Evolutionary conservation across 176 grass and related monocot species (phyloP), one percentile per base, ranked within the genome.

Genomic region (maize (Zea mays)): DNA sequence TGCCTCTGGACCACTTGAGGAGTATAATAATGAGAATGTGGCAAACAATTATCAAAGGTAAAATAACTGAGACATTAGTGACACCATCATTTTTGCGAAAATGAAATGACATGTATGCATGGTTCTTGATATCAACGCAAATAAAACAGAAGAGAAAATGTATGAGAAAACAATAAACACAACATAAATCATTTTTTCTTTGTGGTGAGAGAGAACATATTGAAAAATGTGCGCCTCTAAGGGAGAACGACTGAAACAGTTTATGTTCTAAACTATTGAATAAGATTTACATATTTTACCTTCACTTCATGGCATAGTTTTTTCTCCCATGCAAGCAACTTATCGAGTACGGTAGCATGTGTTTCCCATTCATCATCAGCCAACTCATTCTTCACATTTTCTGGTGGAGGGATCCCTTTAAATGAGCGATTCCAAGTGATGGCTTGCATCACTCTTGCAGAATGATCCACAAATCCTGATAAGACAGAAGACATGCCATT

Each of bases 361-460:
- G 96, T 99, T 75, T 99, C 96, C 34, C 49, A 85, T 86, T 99
- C 81, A 44, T 92, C 78, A 4, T 88, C 87, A 27, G 90, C 90
- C 69, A 92, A 49, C 51, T 89, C 79, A 73, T 95, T 87, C 46
- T 83, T 88, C 15, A 49, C 80, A 74, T 79, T 86, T 54, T 92
- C 71, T 0, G 66, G 70, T 79, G 90, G 73, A 0, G 92, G 65
- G 39, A 90, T 70, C 55, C 81, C 79, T 85, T 91, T 97, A 68
- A 89, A 87, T 37, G 96, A 99, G 19, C 83, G 91, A 72, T 99
- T 92, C 96, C 96, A 99, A 21, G 96, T 95, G 74, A 95, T 99
- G 65, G 85, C 96, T 85, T 83, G 85, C 92, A 95, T 91, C 52
- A 99, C 88, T 83, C 83, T 92, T 41, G 87, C 85, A 72, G 96